These are phyloP conservation scores for Phanerodontia chrysosporium DNA, from an alignment of 768 basidiomycete species.

Conservation along the genomic window DNA sequence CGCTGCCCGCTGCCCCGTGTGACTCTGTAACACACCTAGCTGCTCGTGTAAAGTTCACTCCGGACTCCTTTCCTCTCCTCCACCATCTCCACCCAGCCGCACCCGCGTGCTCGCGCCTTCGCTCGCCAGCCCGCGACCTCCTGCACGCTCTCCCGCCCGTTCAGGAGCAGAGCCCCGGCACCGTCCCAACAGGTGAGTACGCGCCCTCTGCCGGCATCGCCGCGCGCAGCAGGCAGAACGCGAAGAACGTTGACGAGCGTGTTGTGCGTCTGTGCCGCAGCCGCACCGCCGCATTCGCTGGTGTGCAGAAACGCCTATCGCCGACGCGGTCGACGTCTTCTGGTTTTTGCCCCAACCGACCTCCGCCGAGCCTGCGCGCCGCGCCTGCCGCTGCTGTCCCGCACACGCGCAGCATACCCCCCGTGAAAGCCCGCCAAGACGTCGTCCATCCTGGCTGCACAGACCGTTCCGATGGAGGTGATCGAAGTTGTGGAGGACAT, in stretches of 20 bases:
- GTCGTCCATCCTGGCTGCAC: not conserved
- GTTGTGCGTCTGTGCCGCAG: not conserved
- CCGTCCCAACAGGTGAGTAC: not conserved
- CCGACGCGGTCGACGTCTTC: not conserved
- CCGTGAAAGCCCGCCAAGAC: not conserved
- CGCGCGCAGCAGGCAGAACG: not conserved
- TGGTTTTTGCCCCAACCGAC: not conserved
- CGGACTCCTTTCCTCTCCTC: conserved; percentile 3
- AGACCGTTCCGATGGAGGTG: not conserved
- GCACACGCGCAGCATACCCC: not conserved
- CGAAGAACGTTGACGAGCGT: not conserved
- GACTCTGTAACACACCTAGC: not conserved
- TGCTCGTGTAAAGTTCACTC: conserved; percentile 1
- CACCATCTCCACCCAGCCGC: conserved; percentile 1
- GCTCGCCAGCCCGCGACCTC: not conserved
- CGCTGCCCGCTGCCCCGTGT: conserved; percentile 3
- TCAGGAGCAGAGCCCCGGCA: not conserved
- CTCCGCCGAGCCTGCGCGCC: not conserved
- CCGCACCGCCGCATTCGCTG: not conserved
- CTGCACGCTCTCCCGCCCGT: not conserved
- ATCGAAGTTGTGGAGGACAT: conserved; percentile 43
- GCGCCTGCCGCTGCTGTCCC: not conserved
- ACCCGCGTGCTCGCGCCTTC: not conserved
- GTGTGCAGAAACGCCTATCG: not conserved
- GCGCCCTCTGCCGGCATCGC: not conserved